A percentile compares a stretch with the other conserved stretches of the same genome.
These are phyloP conservation scores for Biscutella laevigata DNA, from an alignment of 441 rosid species.

Conservation along the genomic window DNA sequence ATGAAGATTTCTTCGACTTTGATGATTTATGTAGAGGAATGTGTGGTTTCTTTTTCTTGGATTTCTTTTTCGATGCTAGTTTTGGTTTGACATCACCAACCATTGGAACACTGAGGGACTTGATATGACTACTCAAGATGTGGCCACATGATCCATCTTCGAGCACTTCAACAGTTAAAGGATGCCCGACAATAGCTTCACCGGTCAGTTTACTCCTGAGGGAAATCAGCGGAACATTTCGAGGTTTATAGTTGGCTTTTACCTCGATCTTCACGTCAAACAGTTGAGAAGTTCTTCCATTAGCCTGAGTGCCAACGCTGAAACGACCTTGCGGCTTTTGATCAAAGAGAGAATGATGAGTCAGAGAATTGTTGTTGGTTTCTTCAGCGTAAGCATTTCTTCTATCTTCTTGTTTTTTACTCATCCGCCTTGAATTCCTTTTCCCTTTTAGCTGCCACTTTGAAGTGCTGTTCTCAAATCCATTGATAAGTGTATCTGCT, in stretches of 20 bases:
- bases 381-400: conserved; percentile 27
- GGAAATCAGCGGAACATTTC: conserved; percentile 82
- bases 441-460: conserved; percentile 92
- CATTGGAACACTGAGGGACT: conserved; percentile 20
- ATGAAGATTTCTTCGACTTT: conserved; percentile 42
- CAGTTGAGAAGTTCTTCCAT: conserved; percentile 39
- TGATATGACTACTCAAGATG: conserved; percentile 18
- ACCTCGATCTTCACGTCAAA: conserved; percentile 70
- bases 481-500: conserved; percentile 11
- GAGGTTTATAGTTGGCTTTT: conserved; percentile 61
- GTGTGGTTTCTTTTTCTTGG: conserved; percentile 32
- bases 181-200: conserved; percentile 83
- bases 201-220: conserved; percentile 78
- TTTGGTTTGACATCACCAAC: conserved; percentile 25
- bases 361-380: conserved; percentile 18
- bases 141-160: conserved; percentile 37
- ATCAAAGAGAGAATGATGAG: conserved; percentile 31
- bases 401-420: conserved; percentile 35
- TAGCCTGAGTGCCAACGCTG: conserved; percentile 40
- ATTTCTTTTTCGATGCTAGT: conserved; percentile 26
- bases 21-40: conserved; percentile 33
- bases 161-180: conserved; percentile 54
- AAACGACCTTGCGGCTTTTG: conserved; percentile 33
- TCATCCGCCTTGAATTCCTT: conserved; percentile 67
- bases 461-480: conserved; percentile 55